Conservation (phyloP, 371 early-diverging fungal species). For the Cokeromyces recurvatus region DNA sequence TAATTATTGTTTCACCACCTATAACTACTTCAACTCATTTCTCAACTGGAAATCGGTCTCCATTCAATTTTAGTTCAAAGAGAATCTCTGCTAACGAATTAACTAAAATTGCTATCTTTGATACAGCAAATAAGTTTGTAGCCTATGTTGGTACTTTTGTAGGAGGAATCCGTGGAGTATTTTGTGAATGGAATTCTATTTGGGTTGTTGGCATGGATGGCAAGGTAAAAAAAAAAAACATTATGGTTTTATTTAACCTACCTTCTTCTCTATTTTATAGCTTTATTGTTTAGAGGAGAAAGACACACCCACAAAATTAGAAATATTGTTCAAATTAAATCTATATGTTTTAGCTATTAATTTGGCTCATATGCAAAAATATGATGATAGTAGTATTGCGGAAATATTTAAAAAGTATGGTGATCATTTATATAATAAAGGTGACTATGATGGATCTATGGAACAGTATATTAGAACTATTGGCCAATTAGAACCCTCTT, state of each 20-base stretch:
- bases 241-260: too few species aligned
- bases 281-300: constrained; percentile 83
- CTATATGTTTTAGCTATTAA: constrained; percentile 85
- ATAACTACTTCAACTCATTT: constrained; percentile 43
- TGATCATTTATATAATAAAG: constrained; percentile 78
- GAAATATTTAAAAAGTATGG: constrained; percentile 92
- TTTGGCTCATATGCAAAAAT: constrained; percentile 70
- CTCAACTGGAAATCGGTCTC: constrained; percentile 29
- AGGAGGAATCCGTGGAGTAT: constrained; percentile 63
- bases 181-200: constrained; percentile 88
- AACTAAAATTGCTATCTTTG: constrained; percentile 83
- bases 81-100: constrained; percentile 31
- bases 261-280: constrained; percentile 24
- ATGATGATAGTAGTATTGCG: constrained; percentile 68
- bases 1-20: constrained; percentile 71
- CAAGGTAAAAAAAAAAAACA: constrained; percentile 42
- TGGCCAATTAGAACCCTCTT: constrained; percentile 91
- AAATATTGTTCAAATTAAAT: constrained; percentile 82
- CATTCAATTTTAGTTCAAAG: constrained; percentile 26
- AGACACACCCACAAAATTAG: constrained; percentile 81
- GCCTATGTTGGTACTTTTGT: constrained; percentile 76
- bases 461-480: constrained; percentile 88
- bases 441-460: constrained; percentile 90
- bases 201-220: constrained; percentile 81
- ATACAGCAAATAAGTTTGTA: constrained; percentile 85